Conservation (phyloP, 495 filamentous ascomycete genomes). For the Penicillium bovifimosum region DNA sequence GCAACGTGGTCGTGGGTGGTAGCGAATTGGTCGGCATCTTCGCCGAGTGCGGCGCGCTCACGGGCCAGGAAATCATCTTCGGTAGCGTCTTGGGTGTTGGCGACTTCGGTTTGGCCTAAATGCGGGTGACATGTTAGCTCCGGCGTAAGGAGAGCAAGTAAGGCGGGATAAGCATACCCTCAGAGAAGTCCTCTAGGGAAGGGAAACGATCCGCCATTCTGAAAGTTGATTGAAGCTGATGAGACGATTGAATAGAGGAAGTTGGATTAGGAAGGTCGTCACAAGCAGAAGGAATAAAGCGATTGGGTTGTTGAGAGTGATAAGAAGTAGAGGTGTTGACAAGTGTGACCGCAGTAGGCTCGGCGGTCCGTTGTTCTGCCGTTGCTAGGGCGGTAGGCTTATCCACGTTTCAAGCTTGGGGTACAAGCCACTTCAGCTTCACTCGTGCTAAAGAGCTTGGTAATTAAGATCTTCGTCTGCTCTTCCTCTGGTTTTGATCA, state of each 20-base stretch:
- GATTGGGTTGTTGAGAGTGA: neutral
- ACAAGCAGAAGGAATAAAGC: neutral
- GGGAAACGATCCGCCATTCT: conserved; percentile 95
- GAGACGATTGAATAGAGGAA: neutral
- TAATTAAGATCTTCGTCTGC: neutral
- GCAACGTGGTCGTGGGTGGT: conserved; percentile 65
- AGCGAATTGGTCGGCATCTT: conserved; percentile 87
- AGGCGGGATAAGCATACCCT: conserved; percentile 53
- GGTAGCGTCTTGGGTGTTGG: conserved; percentile 36
- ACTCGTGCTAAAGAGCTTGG: neutral
- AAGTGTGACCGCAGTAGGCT: conserved; percentile 25
- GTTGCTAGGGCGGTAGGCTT: conserved; percentile 28
- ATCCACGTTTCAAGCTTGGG: conserved; percentile 12
- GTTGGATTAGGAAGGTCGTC: neutral
- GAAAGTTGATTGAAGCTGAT: neutral
- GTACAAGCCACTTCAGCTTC: conserved; percentile 15
- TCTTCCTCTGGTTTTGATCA: neutral
- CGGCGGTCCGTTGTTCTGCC: conserved; percentile 31
- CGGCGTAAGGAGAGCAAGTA: conserved; percentile 10
- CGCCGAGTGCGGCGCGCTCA: conserved; percentile 82
- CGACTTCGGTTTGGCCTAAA: conserved; percentile 55
- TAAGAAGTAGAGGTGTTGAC: conserved; percentile 17
- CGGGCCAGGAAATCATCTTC: conserved; percentile 80
- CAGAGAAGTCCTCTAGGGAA: conserved; percentile 92
- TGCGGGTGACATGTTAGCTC: conserved; percentile 23